Evolutionary conservation across 257 asterid genomes (phyloP), one percentile per base, ranked within the genome.

Genomic region (Ballota nigra): DNA sequence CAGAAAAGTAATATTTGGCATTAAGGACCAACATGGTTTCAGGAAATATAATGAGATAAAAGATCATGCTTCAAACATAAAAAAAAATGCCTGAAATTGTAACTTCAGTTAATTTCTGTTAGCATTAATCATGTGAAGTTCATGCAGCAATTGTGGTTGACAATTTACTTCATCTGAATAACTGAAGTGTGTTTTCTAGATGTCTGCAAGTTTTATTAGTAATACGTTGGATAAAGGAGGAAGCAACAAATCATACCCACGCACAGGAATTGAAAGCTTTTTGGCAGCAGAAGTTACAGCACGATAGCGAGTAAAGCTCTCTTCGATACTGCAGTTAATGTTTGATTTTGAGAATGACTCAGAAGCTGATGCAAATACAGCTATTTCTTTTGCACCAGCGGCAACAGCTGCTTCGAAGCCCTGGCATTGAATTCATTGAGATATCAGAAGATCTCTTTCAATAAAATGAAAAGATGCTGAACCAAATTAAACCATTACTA

Each of bases 321-420:
- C 96, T 82, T 95, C 96, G 49, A 95, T 88, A 70, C 89, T 82
- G 85, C 99, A 95, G 77, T 95, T 95, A 22, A 92, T 92, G 80
- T 95, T 95, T 6, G 96, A 84, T 71, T 85, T 89, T 61, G 98
- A 92, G 77, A 95, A 95, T 15, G 98, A 88, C 85, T 95, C 99
- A 0, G 99, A 95, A 81, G 99, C 98, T 75, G 97, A 92, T 69
- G 97, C 99, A 79, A 95, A 95, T 57, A 92, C 84, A 13, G 95
- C 97, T 19, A 91, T 85, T 86, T 92, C 97, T 82, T 92, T 92
- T 43, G 96, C 99, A 70, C 97, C 98, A 40, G 98, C 96, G 60
- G 93, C 95, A 83, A 88, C 65, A 57, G 99, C 99, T 29, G 96
- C 96, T 73, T 92, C 89, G 69, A 95, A 92, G 70, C 98, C 98